Evolutionary conservation across 169 alveolate species (phyloP), one percentile per base, ranked within the genome.

Genomic region (Eimeria mitis): DNA sequence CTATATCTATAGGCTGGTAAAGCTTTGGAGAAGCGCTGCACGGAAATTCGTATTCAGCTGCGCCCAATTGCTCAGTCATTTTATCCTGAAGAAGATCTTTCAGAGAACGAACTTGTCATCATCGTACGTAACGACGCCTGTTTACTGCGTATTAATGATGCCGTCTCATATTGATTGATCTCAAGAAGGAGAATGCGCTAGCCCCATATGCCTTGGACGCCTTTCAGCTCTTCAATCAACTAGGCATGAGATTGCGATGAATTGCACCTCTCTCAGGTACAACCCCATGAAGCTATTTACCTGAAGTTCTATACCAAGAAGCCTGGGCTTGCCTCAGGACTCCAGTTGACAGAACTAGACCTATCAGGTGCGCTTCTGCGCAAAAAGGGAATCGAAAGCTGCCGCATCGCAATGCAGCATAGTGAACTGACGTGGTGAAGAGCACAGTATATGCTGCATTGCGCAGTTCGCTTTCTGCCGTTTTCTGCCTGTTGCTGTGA

Each of bases 201-300:
- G n/a, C 71, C 28, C 49, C 56, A 19, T 75, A 23, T 19, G 76
- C 76, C 14, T 19, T 19, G 56, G 34, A 6, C 34, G 31, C 54
- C 6, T 6, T 40, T 1, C 81, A 5, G 13, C n/a, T 0, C 34
- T 52, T 73, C 14, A 73, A 73, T 73, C n/a, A 42, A 40, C 56
- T 16, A 5, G 37, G 52, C 83, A 73, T 40, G 34, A 1, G 40
- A 37, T 19, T 73, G 83, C 19, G 83, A 21, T 73, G 52, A 40
- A 40, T 40, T 40, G 28, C 54, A 40, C 83, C 31, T 73, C 54
- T 83, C 40, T 42, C 90, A 89, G 95, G 91, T 95, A 71, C 98
- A 97, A 87, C 98, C 98, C 19, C 96, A 87, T 9, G 98, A 97
- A 79, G 98, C 92, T 1, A 92, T 97, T 47, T 96, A 97, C 85